Evolutionary conservation across 805 yeast species (phyloP).

Genomic region (Zygosaccharomyces siamensis): DNA sequence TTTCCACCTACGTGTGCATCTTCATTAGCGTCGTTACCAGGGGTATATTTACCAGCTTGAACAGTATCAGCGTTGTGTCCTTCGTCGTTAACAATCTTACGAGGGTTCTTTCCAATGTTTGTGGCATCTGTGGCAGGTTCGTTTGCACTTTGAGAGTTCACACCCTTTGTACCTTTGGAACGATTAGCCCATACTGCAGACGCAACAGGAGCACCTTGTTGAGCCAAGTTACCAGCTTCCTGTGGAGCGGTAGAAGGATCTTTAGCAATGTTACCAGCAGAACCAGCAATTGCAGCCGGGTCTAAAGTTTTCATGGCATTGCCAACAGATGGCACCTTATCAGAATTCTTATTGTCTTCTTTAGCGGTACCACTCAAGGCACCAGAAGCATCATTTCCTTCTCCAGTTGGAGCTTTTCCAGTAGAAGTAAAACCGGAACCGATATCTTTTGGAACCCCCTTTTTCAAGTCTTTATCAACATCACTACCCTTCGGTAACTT

Average conservation of each 20-base stretch:
- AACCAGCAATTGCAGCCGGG: conserved; percentile 2
- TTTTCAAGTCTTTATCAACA: not conserved
- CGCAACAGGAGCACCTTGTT: conserved; percentile 1
- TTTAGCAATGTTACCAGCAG: not conserved
- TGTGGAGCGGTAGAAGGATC: not conserved
- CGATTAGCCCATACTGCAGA: not conserved
- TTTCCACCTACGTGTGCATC: not conserved
- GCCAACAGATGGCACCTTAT: not conserved
- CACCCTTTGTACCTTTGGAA: not conserved
- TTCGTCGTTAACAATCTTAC: not conserved
- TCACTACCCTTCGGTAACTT: not conserved
- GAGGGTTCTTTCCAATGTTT: not conserved
- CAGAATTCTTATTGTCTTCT: not conserved
- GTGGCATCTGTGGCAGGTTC: not conserved
- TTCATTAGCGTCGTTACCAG: not conserved
- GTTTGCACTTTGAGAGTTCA: not conserved
- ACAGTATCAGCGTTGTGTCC: no score
- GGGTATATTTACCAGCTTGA: not conserved
- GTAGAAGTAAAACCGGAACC: not conserved
- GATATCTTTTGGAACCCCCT: not conserved
- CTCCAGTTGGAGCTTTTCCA: not conserved
- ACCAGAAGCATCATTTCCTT: not conserved
- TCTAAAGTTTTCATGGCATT: conserved; percentile 3
- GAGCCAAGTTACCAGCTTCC: not conserved
- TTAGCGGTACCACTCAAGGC: not conserved